Evolutionary conservation across 2,329 filamentous ascomycete genomes (phyloP).

Genomic region (Penicillium sp.): DNA sequence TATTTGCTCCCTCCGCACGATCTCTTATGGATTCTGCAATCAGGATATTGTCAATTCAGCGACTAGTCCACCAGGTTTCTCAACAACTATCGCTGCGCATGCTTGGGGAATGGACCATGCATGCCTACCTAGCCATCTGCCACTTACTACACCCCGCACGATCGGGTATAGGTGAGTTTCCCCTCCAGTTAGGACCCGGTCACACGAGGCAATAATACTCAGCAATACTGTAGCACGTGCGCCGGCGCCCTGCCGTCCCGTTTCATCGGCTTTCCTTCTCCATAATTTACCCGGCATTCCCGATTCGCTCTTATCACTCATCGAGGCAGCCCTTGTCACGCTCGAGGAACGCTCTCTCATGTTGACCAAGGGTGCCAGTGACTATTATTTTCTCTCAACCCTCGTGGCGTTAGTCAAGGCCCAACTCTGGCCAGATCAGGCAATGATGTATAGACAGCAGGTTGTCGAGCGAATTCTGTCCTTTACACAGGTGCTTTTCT

Average conservation of each 20-base stretch:
- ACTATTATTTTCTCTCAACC: conserved; percentile 41
- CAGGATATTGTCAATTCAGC: conserved; percentile 39
- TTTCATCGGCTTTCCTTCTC: conserved; percentile 20
- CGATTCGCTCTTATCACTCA: conserved; percentile 34
- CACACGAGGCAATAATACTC: not conserved
- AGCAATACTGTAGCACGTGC: not conserved
- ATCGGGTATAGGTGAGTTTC: conserved; percentile 23
- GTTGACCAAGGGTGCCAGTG: conserved; percentile 39
- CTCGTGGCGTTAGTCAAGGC: conserved; percentile 35
- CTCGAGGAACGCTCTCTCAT: conserved; percentile 33
- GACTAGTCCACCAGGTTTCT: conserved; percentile 33
- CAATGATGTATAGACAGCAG: conserved; percentile 34
- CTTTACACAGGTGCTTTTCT: conserved; percentile 37
- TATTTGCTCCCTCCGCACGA: conserved; percentile 37
- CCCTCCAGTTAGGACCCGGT: not conserved
- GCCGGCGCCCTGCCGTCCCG: not conserved
- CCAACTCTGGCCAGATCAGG: conserved; percentile 35
- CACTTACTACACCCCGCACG: conserved; percentile 34
- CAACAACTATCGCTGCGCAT: conserved; percentile 33
- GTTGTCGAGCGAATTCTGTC: conserved; percentile 36
- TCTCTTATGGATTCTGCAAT: conserved; percentile 37
- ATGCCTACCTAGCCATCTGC: conserved; percentile 38
- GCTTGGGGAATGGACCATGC: conserved; percentile 37
- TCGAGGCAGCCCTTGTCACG: conserved; percentile 30
- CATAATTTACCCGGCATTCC: conserved; percentile 31